A percentile compares a stretch with the other conserved stretches of the same genome.
These are phyloP conservation scores for Pouteria glomerata DNA, from an alignment of 148 eudicot species.

Conservation along the genomic window DNA sequence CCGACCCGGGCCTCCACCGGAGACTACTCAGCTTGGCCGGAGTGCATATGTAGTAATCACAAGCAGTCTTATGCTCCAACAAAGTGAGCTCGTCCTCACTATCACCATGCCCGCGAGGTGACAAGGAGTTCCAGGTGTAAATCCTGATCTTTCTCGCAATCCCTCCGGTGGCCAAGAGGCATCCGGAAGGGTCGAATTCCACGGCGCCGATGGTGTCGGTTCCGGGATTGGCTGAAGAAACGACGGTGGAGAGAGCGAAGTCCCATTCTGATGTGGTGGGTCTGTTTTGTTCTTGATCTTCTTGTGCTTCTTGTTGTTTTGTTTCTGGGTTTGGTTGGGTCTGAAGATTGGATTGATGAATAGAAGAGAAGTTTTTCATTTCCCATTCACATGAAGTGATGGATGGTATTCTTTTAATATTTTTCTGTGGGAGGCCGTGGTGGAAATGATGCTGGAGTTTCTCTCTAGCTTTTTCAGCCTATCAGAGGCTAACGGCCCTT, in stretches of 20 bases:
- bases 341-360: constrained; percentile 10
- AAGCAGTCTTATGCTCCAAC: constrained; percentile 26
- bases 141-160: constrained; percentile 38
- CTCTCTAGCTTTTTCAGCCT: no score
- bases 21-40: constrained; percentile 54
- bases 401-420: constrained; percentile 4
- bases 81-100: background rate
- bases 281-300: background rate
- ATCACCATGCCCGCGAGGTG: background rate
- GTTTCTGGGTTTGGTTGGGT: constrained; percentile 10
- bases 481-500: no score
- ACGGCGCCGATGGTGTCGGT: constrained; percentile 39
- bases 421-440: background rate
- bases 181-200: constrained; percentile 32
- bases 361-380: constrained; percentile 35
- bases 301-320: constrained; percentile 10
- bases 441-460: no score
- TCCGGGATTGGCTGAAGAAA: constrained; percentile 17
- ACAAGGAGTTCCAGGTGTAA: constrained; percentile 15
- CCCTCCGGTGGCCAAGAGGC: constrained; percentile 40
- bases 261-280: constrained; percentile 42
- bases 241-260: constrained; percentile 29
- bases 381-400: constrained; percentile 36
- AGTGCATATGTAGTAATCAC: constrained; percentile 34
- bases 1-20: constrained; percentile 40